Base-by-base conservation (phyloP, 2,329 filamentous ascomycete species). In the Sporothrix euskadiensis region DNA sequence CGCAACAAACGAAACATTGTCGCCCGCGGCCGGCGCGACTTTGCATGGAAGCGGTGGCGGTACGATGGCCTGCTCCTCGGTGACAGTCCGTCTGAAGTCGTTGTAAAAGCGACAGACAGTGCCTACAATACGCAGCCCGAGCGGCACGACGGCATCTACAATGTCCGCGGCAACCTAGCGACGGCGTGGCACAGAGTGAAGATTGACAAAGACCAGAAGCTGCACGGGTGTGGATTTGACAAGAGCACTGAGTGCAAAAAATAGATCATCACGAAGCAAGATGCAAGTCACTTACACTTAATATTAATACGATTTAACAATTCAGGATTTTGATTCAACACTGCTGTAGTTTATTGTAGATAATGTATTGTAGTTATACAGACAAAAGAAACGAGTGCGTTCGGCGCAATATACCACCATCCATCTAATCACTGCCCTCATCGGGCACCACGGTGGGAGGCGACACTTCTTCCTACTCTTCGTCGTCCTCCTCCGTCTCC, bases 51-150 rank as follows among this genome's bases (percentile, higher is more conserved):
- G 78, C 83, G 88, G 59, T 92, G 90, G 90, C 84, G 82, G n/a
- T 89, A 85, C 77, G 81, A 83, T 5, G 85, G 83, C n/a, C 77
- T 77, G n/a, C 78, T 87, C n/a, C 4, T 71, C n/a, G 12, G 26
- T 3, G 44, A 22, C 2, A 16, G 44, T 2, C 5, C 85, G 77
- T 84, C 85, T 1, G 86, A 84, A 0, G 81, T 91, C 68, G 82
- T 91, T 4, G 89, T 91, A 77, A 91, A 91, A 81, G 90, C 90
- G 7, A 88, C 87, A 1, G 90, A 92, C 77, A 88, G 90, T 76
- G 83, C 85, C 2, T 91, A 91, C 79, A 91, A 91, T 76, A 88
- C 88, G 0, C 90, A 92, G 80, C 89, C 90, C 0, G 87, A 90
- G 78, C 85, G 81, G 54, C 87, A 90, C 75, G 83, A 83, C 54